Base-by-base conservation (phyloP, 371 early-diverging fungal genomes). In the Syncephalastrum sp. region DNA sequence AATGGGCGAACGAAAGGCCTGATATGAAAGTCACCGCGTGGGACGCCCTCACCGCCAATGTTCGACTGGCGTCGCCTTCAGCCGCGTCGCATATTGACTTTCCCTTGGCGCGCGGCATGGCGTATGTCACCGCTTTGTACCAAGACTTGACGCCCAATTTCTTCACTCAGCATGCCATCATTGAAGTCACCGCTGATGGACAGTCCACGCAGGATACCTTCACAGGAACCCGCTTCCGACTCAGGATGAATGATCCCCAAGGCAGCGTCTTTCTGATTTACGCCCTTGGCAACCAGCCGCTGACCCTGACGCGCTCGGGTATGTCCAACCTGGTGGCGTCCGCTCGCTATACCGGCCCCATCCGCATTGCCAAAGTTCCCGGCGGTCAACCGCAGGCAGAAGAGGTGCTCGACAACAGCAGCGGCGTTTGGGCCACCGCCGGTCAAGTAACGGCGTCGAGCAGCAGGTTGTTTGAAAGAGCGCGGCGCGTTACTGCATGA, bases 331-430 rank as follows among this genome's bases (percentile, higher is more conserved):
- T 75, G 19, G 60, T 70, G 1, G 68, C 77, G 0, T 54, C 62
- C 0, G 51, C 59, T 4, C 57, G 43, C 6, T 82, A 75, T 53
- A 70, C 64, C 42, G 86, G 86, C 5, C 42, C 68, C 4, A 65
- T 85, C 15, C 81, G 82, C 15, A 57, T 82, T 3, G 80, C 80
- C 0, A 80, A 81, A 45, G 16, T 82, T 6, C 77, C 84, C 10
- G 50, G 55, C 8, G 59, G 62, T 3, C 58, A 60, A 14, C 61
- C 61, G 19, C 10, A 33, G 10, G 38, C 38, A 33, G 82, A 80
- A 44, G 16, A 23, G 3, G n/a, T 79, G 0, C 63, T 83, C 15
- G 77, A 79, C 47, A 51, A 56, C 3, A 64, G 75, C 13, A 65
- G 61, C 2, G 76, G 75, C 47, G 74, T 78, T 7, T 89, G 85